Evolutionary conservation across 2,329 filamentous ascomycete genomes (phyloP), one percentile per base, ranked within the genome.

Genomic region (Stagonosporopsis chrysanthemi): DNA sequence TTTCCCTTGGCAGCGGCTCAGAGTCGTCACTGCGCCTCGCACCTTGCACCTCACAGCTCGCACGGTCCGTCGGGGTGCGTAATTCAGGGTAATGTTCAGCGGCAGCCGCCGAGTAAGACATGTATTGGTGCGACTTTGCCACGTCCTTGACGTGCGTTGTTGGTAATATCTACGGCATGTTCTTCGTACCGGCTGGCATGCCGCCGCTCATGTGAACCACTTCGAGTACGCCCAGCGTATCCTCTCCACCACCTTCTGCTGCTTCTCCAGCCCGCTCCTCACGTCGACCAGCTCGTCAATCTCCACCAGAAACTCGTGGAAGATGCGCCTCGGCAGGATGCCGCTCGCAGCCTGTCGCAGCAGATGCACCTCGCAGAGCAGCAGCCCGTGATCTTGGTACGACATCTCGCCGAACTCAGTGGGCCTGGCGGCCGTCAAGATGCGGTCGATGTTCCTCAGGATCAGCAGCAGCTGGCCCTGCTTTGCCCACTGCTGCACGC

Each of bases 141-240:
- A n/a, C 12, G 2, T 15, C 7, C 12, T n/a, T n/a, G n/a, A n/a
- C n/a, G n/a, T n/a, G n/a, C n/a, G n/a, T n/a, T n/a, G n/a, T n/a
- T n/a, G n/a, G n/a, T n/a, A n/a, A n/a, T n/a, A n/a, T n/a, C n/a
- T n/a, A n/a, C n/a, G n/a, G n/a, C n/a, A n/a, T n/a, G n/a, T n/a
- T n/a, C n/a, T n/a, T n/a, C n/a, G n/a, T n/a, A n/a, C n/a, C n/a
- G n/a, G n/a, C n/a, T n/a, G n/a, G n/a, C n/a, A n/a, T n/a, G n/a
- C n/a, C n/a, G n/a, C 19, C 6, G 35, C 22, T 44, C 59, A 73
- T 9, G 65, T 70, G 43, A 82, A 75, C 89, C 90, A 97, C 72
- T 88, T 88, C 2, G 86, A 86, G 80, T 97, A 98, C 4, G 90
- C 90, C 94, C 95, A 98, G 61, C 91, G 84, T 65, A 98, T 92